Conservation (phyloP, 2,329 filamentous ascomycete genomes). For the Fusarium papillatum region DNA sequence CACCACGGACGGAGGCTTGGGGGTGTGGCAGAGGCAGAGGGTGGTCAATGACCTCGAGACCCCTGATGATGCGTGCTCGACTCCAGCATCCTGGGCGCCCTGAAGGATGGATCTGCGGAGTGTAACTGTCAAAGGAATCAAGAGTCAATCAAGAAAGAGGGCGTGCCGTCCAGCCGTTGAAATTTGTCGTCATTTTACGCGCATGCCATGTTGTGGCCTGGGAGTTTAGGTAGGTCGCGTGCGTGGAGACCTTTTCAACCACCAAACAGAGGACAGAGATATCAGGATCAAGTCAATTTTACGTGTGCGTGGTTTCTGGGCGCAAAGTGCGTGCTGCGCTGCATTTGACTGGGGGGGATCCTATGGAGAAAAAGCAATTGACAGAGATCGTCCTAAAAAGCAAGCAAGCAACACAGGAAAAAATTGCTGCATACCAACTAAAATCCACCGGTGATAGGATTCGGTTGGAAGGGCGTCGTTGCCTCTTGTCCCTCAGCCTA, state of each 20-base stretch:
- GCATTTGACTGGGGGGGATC: conserved; percentile 4
- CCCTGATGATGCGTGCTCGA: conserved; percentile 21
- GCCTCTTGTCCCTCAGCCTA: too few relatives aligned
- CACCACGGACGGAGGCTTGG: conserved; percentile 33
- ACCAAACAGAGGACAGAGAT: conserved; percentile 14
- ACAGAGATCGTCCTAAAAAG: conserved; percentile 29
- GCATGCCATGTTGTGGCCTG: conserved; percentile 32
- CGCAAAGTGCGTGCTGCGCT: conserved; percentile 1
- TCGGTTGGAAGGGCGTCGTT: too few relatives aligned
- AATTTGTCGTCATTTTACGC: conserved; percentile 38
- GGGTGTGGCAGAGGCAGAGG: conserved; percentile 18
- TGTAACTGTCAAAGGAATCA: conserved; percentile 3
- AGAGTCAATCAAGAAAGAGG: conserved; percentile 7
- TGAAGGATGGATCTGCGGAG: conserved; percentile 23
- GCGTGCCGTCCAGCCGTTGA: conserved; percentile 37
- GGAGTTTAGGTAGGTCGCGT: conserved; percentile 34
- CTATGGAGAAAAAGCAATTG: conserved; percentile 14
- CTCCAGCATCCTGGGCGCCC: conserved; percentile 12
- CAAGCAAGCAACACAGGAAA: conserved; percentile 19
- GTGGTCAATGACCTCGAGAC: conserved; percentile 34
- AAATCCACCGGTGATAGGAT: conserved; percentile 22
- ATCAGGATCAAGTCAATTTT: neutral
- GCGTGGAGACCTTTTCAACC: conserved; percentile 16
- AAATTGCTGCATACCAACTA: conserved; percentile 23
- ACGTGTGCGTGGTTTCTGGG: conserved; percentile 7